phyloP scores from a whole-genome alignment of 2,329 filamentous ascomycete genomes.

The Calonectria leucothoes region DNA sequence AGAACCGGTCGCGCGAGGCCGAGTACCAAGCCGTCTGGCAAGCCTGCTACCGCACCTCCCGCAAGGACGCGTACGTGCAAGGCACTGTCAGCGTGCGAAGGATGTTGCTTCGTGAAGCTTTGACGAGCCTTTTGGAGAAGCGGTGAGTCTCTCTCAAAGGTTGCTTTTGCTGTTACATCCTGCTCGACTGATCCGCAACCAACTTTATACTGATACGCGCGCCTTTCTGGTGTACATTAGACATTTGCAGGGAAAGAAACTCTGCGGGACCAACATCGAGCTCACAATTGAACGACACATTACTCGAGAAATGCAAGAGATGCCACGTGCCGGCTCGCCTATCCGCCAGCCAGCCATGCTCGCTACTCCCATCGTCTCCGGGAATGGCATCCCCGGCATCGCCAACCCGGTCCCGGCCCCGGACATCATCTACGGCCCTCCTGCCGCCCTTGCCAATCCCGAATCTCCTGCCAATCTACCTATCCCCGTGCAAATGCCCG shows the following conservation, averaged over 20 bases:
- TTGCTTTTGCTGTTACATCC: not conserved
- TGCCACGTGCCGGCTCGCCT: not conserved
- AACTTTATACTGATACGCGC: not conserved
- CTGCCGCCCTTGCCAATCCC: not conserved
- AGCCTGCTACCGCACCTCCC: slow-evolving; percentile 31
- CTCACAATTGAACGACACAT: slow-evolving; percentile 37
- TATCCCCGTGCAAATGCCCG: not conserved
- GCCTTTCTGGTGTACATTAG: slow-evolving; percentile 11
- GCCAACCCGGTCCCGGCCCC: not conserved
- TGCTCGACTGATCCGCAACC: not conserved
- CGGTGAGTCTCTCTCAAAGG: slow-evolving; percentile 19
- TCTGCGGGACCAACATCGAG: slow-evolving; percentile 24
- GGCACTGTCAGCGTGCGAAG: slow-evolving; percentile 6
- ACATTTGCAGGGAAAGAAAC: slow-evolving; percentile 11
- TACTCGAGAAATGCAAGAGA: slow-evolving; percentile 18
- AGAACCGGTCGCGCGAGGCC: slow-evolving; percentile 27
- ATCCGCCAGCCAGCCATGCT: not conserved
- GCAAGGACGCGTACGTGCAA: slow-evolving; percentile 23
- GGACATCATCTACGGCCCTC: not conserved
- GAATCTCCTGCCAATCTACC: not conserved
- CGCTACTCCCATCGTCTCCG: not conserved
- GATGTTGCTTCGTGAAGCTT: slow-evolving; percentile 20
- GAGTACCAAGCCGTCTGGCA: slow-evolving; percentile 43
- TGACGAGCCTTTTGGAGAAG: slow-evolving; percentile 19
- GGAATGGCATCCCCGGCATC: not conserved